Evolutionary conservation across 23 red algal species (phyloP), one percentile per base, ranked within the genome.

Genomic region (Chondrus crispus): DNA sequence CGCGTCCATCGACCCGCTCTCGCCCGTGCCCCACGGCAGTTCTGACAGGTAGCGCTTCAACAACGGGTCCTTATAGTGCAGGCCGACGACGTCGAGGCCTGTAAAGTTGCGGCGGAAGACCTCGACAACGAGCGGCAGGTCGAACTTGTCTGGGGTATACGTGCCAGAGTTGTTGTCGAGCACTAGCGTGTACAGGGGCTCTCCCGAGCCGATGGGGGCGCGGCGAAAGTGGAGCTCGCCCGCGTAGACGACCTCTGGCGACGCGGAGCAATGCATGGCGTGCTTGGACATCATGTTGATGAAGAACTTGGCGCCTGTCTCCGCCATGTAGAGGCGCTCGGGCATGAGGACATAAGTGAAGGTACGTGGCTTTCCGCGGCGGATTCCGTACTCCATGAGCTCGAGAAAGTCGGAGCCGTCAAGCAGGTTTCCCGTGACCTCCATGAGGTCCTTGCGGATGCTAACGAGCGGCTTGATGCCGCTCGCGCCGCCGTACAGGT

Each of bases 231-330:
- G 76, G 4, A 93, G 66, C 47, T 93, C 90, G 2, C 90, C 90
- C 16, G 90, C 79, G 63, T 93, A 93, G 16, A 93, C 90, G 10
- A 93, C 90, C 40, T 93, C 90, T 2, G 79, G 39, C 29, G 77
- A 66, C 16, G 77, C 90, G 26, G 79, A 84, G 35, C 39, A 78
- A 45, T 93, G 90, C 68, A 93, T 85, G 5, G 90, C 90, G 36
- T 93, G 90, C 47, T 93, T 93, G 5, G 80, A 85, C 77, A 77
- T 84, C 68, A 85, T 85, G 60, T 93, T 80, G 43, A 50, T 47
- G 41, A 93, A 93, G 66, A 93, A 93, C 63, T 84, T 70, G 29
- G 90, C 90, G 14, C 90, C 90, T 46, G 90, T 93, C 51, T 93
- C 90, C 19, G 90, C 79, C 66, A 93, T 48, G 80, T 85, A 85